Percentiles rank a stretch among this genome's conserved stretches.
Conservation (phyloP, 2,329 filamentous ascomycete species). For the Orbilia javanica region DNA sequence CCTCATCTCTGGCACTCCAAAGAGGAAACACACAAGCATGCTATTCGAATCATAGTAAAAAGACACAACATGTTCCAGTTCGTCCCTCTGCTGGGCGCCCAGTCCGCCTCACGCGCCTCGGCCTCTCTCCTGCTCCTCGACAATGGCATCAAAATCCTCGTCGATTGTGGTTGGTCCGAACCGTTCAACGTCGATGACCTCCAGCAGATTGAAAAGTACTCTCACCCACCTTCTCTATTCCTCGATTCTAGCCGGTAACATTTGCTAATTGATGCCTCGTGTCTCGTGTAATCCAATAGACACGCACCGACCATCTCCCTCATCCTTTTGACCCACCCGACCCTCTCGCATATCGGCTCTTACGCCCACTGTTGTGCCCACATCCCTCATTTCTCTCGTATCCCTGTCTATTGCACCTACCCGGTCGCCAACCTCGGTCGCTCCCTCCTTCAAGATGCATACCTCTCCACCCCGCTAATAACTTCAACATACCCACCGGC, state of each 20-base stretch:
- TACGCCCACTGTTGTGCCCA: conserved; percentile 98
- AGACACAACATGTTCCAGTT: conserved; percentile 85
- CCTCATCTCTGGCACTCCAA: not conserved
- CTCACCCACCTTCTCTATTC: conserved; percentile 15
- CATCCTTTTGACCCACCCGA: conserved; percentile 94
- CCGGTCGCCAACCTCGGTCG: conserved; percentile 94
- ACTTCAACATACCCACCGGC: conserved; percentile 57
- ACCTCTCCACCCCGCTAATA: conserved; percentile 79
- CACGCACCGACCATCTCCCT: conserved; percentile 92
- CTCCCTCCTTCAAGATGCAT: conserved; percentile 90
- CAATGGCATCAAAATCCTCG: conserved; percentile 92
- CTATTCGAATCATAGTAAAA: too few relatives aligned
- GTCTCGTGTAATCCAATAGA: conserved; percentile 70
- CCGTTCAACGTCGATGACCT: conserved; percentile 85
- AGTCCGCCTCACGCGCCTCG: conserved; percentile 85
- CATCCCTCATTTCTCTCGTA: conserved; percentile 88
- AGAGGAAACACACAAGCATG: not conserved
- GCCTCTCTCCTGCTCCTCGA: conserved; percentile 97
- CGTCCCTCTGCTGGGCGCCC: conserved; percentile 89
- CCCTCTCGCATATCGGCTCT: conserved; percentile 88
- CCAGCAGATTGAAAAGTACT: conserved; percentile 88
- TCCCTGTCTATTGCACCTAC: conserved; percentile 93
- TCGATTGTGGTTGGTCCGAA: conserved; percentile 97
- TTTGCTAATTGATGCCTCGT: not conserved
- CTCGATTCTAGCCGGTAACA: conserved; percentile 17